Base-by-base conservation (phyloP, 352 stramenopile species). In the Bremia lactucae region DNA sequence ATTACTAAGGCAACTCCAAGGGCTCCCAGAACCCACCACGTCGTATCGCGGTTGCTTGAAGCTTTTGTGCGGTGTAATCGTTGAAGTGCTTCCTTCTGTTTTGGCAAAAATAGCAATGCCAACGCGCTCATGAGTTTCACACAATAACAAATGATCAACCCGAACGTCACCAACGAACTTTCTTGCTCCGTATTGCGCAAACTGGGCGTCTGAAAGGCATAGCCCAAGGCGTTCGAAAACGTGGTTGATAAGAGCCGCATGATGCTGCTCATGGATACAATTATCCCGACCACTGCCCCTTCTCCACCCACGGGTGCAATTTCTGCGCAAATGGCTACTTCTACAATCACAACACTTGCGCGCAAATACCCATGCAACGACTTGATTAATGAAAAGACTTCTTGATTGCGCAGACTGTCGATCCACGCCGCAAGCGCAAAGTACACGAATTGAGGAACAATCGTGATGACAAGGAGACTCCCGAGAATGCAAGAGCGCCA, bases 241-340 rank as follows among this genome's bases (percentile, higher is more conserved):
- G 65, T 76, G 2, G 66, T 66, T 0, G 63, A 58, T 0, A 80
- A 28, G 10, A 83, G 38, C 13, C 67, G 38, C 62, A 77, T 72
- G 42, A 75, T 74, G 9, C 49, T 65, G 9, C 58, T 59, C 49
- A 77, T 65, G 0, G 73, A 82, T 21, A 73, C 59, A 40, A 86
- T 42, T 6, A 76, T 37, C 5, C 73, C 73, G 0, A 80, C 31
- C 5, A 72, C 68, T 3, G 69, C 65, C 6, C 72, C 72, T 63
- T 85, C 72, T 14, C 57, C 68, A 19, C 62, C 65, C 1, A 60
- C 51, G 6, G 66, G 68, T 6, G 69, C 64, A 25, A 83, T 79
- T 50, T 85, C 72, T 1, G 73, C 58, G 1, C 53, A 54, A 20
- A 78, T 45, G 9, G 52, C 48, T 7, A 65, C 45, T 28, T 76